These are phyloP conservation scores for Emericellopsis cladophorae DNA, from an alignment of 2,329 filamentous ascomycete genomes.

Conservation along the genomic window DNA sequence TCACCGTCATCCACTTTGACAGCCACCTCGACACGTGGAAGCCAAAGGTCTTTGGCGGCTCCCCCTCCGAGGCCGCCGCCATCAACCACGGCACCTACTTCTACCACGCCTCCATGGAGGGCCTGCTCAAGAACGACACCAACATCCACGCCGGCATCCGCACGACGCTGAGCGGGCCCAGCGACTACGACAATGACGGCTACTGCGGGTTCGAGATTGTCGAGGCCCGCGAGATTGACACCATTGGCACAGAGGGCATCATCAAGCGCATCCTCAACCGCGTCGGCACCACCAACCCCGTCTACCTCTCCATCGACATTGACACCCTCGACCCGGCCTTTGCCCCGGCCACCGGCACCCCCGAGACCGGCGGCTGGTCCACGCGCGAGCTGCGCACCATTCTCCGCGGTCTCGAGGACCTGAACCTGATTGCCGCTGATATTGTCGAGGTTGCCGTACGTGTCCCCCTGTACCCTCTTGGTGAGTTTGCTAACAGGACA, in stretches of 20 bases:
- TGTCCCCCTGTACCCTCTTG: background rate
- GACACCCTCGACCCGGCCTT: conserved; percentile 66
- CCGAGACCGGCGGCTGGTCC: conserved; percentile 85
- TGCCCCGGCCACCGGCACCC: conserved; percentile 69
- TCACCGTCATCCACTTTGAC: conserved; percentile 51
- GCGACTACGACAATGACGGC: conserved; percentile 75
- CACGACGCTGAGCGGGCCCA: conserved; percentile 65
- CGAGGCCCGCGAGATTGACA: conserved; percentile 79
- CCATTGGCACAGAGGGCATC: conserved; percentile 60
- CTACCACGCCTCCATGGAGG: conserved; percentile 69
- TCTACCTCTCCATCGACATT: conserved; percentile 73
- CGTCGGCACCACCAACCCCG: conserved; percentile 63
- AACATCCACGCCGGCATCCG: conserved; percentile 84
- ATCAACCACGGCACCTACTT: conserved; percentile 89
- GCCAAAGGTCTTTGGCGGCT: conserved; percentile 78
- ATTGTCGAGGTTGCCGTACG: conserved; percentile 53
- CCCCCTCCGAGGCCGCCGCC: conserved; percentile 59
- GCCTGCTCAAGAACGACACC: conserved; percentile 66
- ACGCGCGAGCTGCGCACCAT: conserved; percentile 79
- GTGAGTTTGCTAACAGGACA: conserved; percentile 4
- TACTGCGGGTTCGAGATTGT: conserved; percentile 78
- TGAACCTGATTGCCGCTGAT: conserved; percentile 83
- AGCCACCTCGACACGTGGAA: conserved; percentile 53
- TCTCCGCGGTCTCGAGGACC: conserved; percentile 63
- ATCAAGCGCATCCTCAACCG: conserved; percentile 56